These are phyloP conservation scores for Vararia minispora DNA, from an alignment of 768 basidiomycete species.

Conservation along the genomic window DNA sequence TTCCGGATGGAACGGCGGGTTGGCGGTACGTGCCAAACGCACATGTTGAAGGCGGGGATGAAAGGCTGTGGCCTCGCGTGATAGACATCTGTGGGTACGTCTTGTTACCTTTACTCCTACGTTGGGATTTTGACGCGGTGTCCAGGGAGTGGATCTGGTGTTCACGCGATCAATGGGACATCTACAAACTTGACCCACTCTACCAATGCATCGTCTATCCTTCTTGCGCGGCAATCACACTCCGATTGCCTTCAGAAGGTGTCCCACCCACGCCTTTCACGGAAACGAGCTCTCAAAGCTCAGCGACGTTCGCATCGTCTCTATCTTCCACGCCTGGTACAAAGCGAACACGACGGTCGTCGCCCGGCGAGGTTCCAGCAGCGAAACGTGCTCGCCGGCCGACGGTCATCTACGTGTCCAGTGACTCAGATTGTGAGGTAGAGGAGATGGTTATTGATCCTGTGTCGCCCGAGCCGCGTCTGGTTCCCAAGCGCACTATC, in stretches of 20 bases:
- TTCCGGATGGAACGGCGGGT: constrained; percentile 32
- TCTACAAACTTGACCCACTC: constrained; percentile 69
- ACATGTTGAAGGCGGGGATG: constrained; percentile 47
- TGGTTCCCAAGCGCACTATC: no score
- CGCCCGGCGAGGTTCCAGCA: constrained; percentile 8
- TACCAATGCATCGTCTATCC: constrained; percentile 52
- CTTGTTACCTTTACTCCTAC: neutral
- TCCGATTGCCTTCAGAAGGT: neutral
- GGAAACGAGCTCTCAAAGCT: no score
- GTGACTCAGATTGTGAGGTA: constrained; percentile 25
- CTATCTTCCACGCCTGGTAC: constrained; percentile 4
- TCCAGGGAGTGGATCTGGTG: constrained; percentile 4
- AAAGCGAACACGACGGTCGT: constrained; percentile 9
- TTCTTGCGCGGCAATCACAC: constrained; percentile 13
- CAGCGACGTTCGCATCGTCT: constrained; percentile 7
- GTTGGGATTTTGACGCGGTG: neutral
- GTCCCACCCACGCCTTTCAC: constrained; percentile 4
- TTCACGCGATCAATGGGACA: constrained; percentile 72
- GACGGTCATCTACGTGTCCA: constrained; percentile 10
- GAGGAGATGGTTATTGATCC: constrained; percentile 38
- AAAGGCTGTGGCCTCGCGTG: constrained; percentile 61
- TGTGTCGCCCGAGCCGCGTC: no score
- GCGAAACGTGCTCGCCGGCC: constrained; percentile 5
- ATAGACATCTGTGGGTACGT: constrained; percentile 63
- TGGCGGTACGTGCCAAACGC: constrained; percentile 79